These are phyloP conservation scores for Aspergillus pseudoviridinutans DNA, from an alignment of 2,329 filamentous ascomycete species.

Conservation along the genomic window DNA sequence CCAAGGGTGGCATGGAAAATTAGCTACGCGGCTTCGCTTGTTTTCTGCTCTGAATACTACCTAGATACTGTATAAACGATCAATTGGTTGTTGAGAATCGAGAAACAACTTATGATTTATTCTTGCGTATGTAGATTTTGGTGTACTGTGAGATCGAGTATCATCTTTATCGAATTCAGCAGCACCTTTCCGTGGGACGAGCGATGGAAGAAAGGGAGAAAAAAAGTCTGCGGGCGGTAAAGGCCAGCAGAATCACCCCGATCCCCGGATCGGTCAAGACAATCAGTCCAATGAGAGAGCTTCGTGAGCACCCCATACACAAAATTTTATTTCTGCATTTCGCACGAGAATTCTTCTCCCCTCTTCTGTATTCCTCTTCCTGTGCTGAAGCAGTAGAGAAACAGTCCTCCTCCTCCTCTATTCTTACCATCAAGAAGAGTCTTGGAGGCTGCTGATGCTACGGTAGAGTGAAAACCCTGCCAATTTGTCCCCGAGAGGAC, in stretches of 20 bases:
- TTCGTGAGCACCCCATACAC: constrained; percentile 16
- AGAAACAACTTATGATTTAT: background rate
- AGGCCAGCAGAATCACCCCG: constrained; percentile 13
- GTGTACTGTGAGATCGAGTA: background rate
- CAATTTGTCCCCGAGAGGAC: constrained; percentile 39
- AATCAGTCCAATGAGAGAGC: constrained; percentile 20
- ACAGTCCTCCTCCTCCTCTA: constrained; percentile 6
- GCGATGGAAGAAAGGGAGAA: constrained; percentile 2
- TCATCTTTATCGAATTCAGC: background rate
- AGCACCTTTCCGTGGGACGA: background rate
- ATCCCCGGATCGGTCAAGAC: constrained; percentile 18
- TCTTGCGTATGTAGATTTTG: background rate
- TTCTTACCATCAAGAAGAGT: constrained; percentile 14
- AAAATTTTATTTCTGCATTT: constrained; percentile 24
- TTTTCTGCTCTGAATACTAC: background rate
- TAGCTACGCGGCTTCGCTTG: background rate
- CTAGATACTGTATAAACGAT: background rate
- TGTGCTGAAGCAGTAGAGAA: constrained; percentile 27
- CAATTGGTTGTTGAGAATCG: background rate
- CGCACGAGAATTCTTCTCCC: constrained; percentile 13
- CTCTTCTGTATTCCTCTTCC: constrained; percentile 20
- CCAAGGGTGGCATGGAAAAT: background rate
- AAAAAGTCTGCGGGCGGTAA: constrained; percentile 17
- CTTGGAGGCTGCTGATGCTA: constrained; percentile 36
- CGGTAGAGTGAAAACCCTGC: constrained; percentile 31